Evolutionary conservation across 495 filamentous ascomycete genomes (phyloP).

Genomic region (Extremus antarcticus): DNA sequence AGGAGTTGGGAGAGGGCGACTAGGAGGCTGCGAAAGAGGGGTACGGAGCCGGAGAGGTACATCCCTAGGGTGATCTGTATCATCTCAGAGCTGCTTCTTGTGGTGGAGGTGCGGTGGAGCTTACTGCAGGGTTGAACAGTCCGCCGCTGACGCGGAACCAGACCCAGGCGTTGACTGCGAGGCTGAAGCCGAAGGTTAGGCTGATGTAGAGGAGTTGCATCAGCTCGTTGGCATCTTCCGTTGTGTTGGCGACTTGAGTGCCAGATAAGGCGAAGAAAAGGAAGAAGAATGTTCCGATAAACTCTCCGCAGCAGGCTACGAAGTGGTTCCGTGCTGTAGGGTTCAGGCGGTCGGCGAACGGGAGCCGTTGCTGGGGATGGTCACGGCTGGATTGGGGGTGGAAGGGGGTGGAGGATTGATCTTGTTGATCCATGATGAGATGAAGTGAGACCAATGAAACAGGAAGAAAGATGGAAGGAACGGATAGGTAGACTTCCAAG

Average conservation of each 20-base stretch:
- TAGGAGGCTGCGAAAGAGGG: conserved; percentile 12
- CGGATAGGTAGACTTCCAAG: background rate
- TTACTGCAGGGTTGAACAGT: conserved; percentile 32
- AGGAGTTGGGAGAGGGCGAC: conserved; percentile 13
- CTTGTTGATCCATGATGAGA: background rate
- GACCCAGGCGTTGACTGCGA: conserved; percentile 32
- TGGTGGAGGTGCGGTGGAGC: background rate
- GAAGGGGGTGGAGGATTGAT: background rate
- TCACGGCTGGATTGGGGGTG: background rate
- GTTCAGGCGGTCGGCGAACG: conserved; percentile 11
- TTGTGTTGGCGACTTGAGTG: conserved; percentile 26
- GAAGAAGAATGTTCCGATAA: conserved; percentile 30
- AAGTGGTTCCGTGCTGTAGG: conserved; percentile 17
- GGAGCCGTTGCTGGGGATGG: background rate
- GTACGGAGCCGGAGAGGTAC: conserved; percentile 7
- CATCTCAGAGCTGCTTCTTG: background rate
- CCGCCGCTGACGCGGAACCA: conserved; percentile 29
- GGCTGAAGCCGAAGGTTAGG: conserved; percentile 26
- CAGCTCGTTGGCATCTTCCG: conserved; percentile 13
- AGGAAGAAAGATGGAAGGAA: background rate
- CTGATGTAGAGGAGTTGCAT: conserved; percentile 24
- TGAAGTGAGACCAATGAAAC: too few species aligned
- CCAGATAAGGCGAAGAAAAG: conserved; percentile 28
- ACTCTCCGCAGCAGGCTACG: conserved; percentile 26
- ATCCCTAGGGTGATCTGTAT: conserved; percentile 17